phyloP scores from a whole-genome alignment of 768 basidiomycete species.

The Hemileccinum rubropunctum region DNA sequence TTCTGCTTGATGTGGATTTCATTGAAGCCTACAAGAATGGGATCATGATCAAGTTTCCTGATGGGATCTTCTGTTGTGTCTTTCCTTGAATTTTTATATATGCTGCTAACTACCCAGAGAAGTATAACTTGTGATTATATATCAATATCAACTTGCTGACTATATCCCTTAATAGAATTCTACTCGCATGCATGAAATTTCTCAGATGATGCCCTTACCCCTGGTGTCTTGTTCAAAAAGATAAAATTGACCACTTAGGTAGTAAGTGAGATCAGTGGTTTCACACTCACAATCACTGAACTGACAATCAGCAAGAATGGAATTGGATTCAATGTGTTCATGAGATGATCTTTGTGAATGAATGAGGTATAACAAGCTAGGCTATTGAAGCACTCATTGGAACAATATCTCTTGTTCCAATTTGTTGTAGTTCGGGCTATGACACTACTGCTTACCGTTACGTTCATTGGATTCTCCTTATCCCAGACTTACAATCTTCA shows the following conservation, averaged over 20 bases:
- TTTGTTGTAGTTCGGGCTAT: no score
- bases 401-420: not conserved
- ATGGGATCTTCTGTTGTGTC: constrained; percentile 14
- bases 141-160: no score
- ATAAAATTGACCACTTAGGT: not conserved
- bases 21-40: constrained; percentile 22
- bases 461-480: no score
- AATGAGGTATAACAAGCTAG: not conserved
- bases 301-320: no score
- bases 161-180: no score
- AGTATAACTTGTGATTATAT: no score
- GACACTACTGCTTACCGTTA: no score
- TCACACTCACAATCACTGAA: no score
- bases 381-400: not conserved
- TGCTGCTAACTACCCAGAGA: constrained; percentile 30
- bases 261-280: not conserved
- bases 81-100: constrained; percentile 25
- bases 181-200: constrained; percentile 12
- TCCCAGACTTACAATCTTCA: no score
- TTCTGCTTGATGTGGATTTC: constrained; percentile 25
- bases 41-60: constrained; percentile 16
- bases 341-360: not conserved
- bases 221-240: constrained; percentile 13
- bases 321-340: not conserved
- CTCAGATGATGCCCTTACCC: constrained; percentile 22